Percentiles rank a stretch among this genome's conserved stretches.
phyloP scores from a whole-genome alignment of 1,139 yeast genomes.

The Blastobotrys buckinghamii region DNA sequence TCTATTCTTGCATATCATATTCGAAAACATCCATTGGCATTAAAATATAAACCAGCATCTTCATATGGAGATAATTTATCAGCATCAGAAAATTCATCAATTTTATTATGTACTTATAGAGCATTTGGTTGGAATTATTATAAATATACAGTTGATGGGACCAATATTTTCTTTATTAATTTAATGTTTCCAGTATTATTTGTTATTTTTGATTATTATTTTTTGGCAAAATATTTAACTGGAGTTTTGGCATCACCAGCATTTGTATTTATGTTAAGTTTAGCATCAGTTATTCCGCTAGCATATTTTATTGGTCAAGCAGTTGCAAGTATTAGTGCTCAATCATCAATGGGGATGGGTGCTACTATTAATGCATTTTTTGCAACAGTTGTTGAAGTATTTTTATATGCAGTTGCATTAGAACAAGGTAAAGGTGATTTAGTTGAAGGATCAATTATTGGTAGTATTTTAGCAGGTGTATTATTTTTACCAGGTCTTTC shows the following conservation, averaged over 20 bases:
- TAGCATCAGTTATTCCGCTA: slow-evolving; percentile 81
- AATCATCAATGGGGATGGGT: slow-evolving; percentile 99
- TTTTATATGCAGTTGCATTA: slow-evolving; percentile 85
- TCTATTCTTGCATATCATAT: slow-evolving; percentile 68
- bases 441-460: slow-evolving; percentile 97
- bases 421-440: slow-evolving; percentile 78
- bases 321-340: slow-evolving; percentile 96
- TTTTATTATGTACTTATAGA: slow-evolving; percentile 78
- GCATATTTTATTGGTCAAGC: slow-evolving; percentile 99
- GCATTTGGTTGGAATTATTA: slow-evolving; percentile 90
- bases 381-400: slow-evolving; percentile 92
- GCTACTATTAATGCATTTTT: slow-evolving; percentile 97
- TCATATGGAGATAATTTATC: slow-evolving; percentile 40
- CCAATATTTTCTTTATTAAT: slow-evolving; percentile 87
- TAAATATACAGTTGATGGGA: slow-evolving; percentile 94
- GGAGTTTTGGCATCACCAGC: slow-evolving; percentile 30
- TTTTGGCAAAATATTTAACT: slow-evolving; percentile 49
- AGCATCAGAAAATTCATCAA: slow-evolving; percentile 35
- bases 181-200: slow-evolving; percentile 72
- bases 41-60: slow-evolving; percentile 60
- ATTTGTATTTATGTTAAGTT: slow-evolving; percentile 62
- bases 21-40: slow-evolving; percentile 85
- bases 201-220: slow-evolving; percentile 72
- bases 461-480: slow-evolving; percentile 90
- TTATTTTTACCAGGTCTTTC: slow-evolving; percentile 86